Conservation (phyloP, 768 basidiomycete species). For the Coprinopsis marcescibilis region DNA sequence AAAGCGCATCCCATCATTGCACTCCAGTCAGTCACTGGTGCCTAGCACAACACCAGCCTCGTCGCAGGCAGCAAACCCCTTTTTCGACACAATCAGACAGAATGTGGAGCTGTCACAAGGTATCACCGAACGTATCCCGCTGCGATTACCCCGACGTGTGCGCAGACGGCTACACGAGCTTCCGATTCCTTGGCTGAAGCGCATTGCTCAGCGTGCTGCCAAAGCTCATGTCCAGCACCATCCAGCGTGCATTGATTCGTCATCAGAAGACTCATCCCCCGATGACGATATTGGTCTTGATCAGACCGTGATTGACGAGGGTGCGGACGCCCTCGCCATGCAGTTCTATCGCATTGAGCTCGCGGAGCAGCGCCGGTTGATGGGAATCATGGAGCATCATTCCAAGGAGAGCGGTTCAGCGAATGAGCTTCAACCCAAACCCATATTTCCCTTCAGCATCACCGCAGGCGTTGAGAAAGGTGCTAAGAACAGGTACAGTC, state of each 20-base stretch:
- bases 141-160: conserved; percentile 47
- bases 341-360: conserved; percentile 93
- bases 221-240: conserved; percentile 17
- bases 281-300: conserved; percentile 25
- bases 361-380: conserved; percentile 82
- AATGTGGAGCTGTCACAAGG: conserved; percentile 75
- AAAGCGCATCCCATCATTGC: conserved; percentile 12
- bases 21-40: conserved; percentile 9
- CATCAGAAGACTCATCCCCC: conserved; percentile 26
- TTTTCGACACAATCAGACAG: conserved; percentile 91
- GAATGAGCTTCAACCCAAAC: conserved; percentile 12
- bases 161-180: conserved; percentile 62
- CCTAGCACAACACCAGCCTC: conserved; percentile 16
- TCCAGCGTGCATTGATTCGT: conserved; percentile 15
- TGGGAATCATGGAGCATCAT: conserved; percentile 91
- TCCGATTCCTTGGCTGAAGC: conserved; percentile 73
- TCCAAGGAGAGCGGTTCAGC: conserved; percentile 47
- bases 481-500: conserved; percentile 83
- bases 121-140: conserved; percentile 77
- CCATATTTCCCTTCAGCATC: conserved; percentile 82
- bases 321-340: conserved; percentile 76
- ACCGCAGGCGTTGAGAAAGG: conserved; percentile 96
- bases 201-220: conserved; percentile 56
- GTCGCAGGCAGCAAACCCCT: conserved; percentile 68
- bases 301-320: conserved; percentile 49